Base-by-base conservation (phyloP, 257 asterid genomes). In the Ballota nigra region DNA sequence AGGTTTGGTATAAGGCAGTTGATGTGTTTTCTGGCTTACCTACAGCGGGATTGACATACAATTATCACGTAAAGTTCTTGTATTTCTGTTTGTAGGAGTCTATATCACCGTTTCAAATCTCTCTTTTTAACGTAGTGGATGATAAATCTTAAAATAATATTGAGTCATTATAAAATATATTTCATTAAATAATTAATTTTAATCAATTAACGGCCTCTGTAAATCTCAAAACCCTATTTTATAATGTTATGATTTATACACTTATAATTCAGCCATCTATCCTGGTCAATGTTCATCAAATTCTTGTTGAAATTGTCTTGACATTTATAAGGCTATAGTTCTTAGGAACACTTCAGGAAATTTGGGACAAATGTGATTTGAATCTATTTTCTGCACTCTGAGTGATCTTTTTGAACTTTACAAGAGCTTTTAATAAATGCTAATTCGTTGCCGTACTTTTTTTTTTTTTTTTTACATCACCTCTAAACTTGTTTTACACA, bases 361-460 rank as follows among this genome's bases (percentile, higher is more conserved):
- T 59, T 63, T 36, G 68, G n/a, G 47, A 29, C 69, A 40, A 29
- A 41, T 49, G 29, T 55, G 16, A 45, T 22, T 1, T 31, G 20
- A 72, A 53, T 63, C 71, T 38, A 72, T 41, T 66, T 36, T 67
- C 61, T 22, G 26, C 68, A 23, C 55, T 40, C 74, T 20, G 45
- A 20, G 34, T 19, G 36, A 57, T 31, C 75, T 23, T 53, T 64
- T 69, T 57, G 67, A 69, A 43, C 71, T 49, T 64, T 22, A 28
- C 58, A 40, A 34, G 4, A 60, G 49, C 36, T 41, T 65, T 61
- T 38, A 3, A 56, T 5, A 28, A 16, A 60, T 38, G 59, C 63
- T 66, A n/a, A 56, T 74, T 53, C 51, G 20, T 55, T 29, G 55
- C 66, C 7, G 12, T 66, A 36, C 6, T 68, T 2, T 31, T 31